Evolutionary conservation across 139 green algal genomes (phyloP).

Genomic region (Desmodesmus armatus): DNA sequence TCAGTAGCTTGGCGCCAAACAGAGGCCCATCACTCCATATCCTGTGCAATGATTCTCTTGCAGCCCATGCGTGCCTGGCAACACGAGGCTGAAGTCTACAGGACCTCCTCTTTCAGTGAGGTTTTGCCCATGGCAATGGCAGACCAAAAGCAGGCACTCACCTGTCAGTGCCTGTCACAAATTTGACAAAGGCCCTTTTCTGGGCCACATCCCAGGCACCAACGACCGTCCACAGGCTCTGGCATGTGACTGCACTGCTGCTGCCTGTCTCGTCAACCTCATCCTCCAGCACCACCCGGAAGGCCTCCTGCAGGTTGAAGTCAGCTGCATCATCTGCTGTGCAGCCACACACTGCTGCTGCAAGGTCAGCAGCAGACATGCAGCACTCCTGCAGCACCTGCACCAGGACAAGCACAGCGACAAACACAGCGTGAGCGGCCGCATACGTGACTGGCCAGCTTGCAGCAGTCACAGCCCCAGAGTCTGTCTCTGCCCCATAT

Average conservation of each 20-base stretch:
- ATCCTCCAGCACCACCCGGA: slow-evolving; percentile 9
- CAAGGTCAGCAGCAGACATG: not conserved
- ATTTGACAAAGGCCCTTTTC: slow-evolving; percentile 58
- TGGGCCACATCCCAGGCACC: slow-evolving; percentile 42
- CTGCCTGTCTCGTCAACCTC: not conserved
- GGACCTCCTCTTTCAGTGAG: no score
- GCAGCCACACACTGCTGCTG: slow-evolving; percentile 2
- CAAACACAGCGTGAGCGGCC: not conserved
- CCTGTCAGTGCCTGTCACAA: slow-evolving; percentile 63
- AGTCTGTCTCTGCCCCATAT: no score
- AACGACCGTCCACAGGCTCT: slow-evolving; percentile 61
- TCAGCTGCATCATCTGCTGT: slow-evolving; percentile 8
- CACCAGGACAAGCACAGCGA: not conserved
- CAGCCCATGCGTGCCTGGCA: no score
- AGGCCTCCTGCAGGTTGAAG: not conserved
- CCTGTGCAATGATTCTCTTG: no score
- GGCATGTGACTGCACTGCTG: slow-evolving; percentile 28
- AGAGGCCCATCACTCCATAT: no score
- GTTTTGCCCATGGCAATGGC: no score
- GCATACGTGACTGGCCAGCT: no score
- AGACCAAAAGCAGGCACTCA: no score
- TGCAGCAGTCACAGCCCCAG: no score
- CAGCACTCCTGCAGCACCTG: slow-evolving; percentile 21
- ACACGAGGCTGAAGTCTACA: no score
- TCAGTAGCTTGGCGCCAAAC: no score